These are phyloP conservation scores for Juglanconis juglandina DNA, from an alignment of 2,329 filamentous ascomycete species.

Conservation along the genomic window DNA sequence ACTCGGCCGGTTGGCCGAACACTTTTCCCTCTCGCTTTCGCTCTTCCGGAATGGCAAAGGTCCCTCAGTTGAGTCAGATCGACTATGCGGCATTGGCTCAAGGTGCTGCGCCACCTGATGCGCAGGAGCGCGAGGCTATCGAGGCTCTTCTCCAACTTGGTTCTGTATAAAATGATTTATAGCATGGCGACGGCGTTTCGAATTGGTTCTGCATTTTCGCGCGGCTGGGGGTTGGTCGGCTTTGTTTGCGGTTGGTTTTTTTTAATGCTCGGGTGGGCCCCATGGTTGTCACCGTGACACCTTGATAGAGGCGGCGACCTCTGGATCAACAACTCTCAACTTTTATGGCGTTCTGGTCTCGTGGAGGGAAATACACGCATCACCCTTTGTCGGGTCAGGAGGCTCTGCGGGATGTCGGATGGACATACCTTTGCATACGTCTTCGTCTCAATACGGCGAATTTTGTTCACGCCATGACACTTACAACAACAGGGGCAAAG, in stretches of 20 bases:
- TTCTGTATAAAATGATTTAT: conserved; percentile 62
- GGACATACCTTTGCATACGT: conserved; percentile 2
- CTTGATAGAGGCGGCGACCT: conserved; percentile 19
- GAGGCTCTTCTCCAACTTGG: conserved; percentile 78
- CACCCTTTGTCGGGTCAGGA: conserved; percentile 3
- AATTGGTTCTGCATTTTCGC: conserved; percentile 12
- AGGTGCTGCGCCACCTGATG: conserved; percentile 45
- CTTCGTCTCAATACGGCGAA: not conserved
- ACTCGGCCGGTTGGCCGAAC: conserved; percentile 48
- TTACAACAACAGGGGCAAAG: conserved; percentile 2
- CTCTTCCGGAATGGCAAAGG: conserved; percentile 49
- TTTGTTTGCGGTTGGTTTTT: conserved; percentile 3
- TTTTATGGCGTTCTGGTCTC: conserved; percentile 13
- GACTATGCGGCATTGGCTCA: conserved; percentile 49
- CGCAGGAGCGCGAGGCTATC: conserved; percentile 76
- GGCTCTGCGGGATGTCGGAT: not conserved
- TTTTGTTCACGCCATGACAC: not conserved
- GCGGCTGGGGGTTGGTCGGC: conserved; percentile 1
- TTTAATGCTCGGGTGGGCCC: not conserved
- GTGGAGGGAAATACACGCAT: conserved; percentile 8
- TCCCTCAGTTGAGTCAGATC: conserved; percentile 49
- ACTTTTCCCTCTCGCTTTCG: conserved; percentile 47
- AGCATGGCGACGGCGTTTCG: conserved; percentile 54
- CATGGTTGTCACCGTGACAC: not conserved
- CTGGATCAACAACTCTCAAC: conserved; percentile 15